Base-by-base conservation (phyloP, 2,329 filamentous ascomycete species). In the Stromatinia cepivora region DNA sequence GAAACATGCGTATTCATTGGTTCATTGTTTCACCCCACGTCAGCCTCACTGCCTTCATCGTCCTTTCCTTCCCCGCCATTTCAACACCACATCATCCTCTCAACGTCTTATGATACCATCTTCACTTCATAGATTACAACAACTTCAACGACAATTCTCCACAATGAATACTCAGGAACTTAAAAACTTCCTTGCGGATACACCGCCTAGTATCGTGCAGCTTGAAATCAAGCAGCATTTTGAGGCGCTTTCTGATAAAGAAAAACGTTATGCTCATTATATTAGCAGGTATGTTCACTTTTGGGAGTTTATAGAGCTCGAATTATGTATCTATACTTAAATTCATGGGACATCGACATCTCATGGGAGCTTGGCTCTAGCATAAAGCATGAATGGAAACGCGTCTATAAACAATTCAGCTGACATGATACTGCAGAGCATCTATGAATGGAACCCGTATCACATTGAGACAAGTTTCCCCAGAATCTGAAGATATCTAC, bases 211-310 rank as follows among this genome's bases (percentile, higher is more conserved):
- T 62, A 88, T 97, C 69, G 94, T 97, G 70, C 88, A 90, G 61
- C 87, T 99, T 63, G 90, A 93, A 79, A 95, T 98, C 79, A 93
- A 93, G 82, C 92, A 93, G 78, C 94, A 98, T 81, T 99, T 98
- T 76, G 91, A 94, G 68, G 88, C 89, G 48, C 81, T 95, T 71
- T 85, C 82, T 66, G 87, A 92, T 76, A 84, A 91, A 78, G 88
- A 97, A 82, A 93, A 94, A 83, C 89, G 91, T 78, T 97, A 97
- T 84, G 92, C 94, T 73, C 94, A 97, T 81, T 93, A 90, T 78
- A 92, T 97, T 78, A 92, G 90, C 86, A 88, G 86, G 90, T 92
- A 84, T 75, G 83, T 66, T 36, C 6, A 54, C 39, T 9, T 69
- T 31, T 13, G 4, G 8, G 13, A 17, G 13, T 34, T 34, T n/a